phyloP scores from a whole-genome alignment of 257 asterid species.

The Euphrasia confusa region DNA sequence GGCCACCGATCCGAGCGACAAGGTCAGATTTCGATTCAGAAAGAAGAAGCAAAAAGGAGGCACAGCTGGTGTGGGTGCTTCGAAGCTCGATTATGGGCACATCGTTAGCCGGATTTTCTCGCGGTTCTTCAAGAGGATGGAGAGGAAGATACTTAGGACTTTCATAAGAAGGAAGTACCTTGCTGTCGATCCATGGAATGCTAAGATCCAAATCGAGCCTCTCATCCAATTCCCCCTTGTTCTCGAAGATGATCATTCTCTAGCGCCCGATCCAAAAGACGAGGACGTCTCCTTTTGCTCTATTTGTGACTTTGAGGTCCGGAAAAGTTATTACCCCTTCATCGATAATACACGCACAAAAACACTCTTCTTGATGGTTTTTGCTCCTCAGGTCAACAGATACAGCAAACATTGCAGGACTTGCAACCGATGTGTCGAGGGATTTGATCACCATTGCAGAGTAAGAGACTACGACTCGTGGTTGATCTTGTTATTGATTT shows the following conservation, averaged over 20 bases:
- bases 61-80: neutral
- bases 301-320: slow-evolving; percentile 86
- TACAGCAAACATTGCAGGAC: slow-evolving; percentile 96
- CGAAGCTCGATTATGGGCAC: slow-evolving; percentile 39
- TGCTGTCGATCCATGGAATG: slow-evolving; percentile 48
- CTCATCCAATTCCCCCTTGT: slow-evolving; percentile 64
- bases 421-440: slow-evolving; percentile 94
- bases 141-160: slow-evolving; percentile 64
- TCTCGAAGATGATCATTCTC: slow-evolving; percentile 54
- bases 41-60: slow-evolving; percentile 46
- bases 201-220: slow-evolving; percentile 53
- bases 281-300: slow-evolving; percentile 76
- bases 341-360: neutral
- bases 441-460: slow-evolving; percentile 99
- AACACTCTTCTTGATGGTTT: neutral
- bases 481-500: too few relatives aligned
- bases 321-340: neutral
- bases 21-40: slow-evolving; percentile 54
- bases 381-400: slow-evolving; percentile 63
- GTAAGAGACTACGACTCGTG: slow-evolving; percentile 33
- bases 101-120: slow-evolving; percentile 43
- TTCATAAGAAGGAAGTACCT: slow-evolving; percentile 82
- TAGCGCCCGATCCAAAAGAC: slow-evolving; percentile 50
- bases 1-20: slow-evolving; percentile 82
- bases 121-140: slow-evolving; percentile 64